These are phyloP conservation scores for Stemphylium vesicarium DNA, from an alignment of 2,329 filamentous ascomycete genomes.

Conservation along the genomic window DNA sequence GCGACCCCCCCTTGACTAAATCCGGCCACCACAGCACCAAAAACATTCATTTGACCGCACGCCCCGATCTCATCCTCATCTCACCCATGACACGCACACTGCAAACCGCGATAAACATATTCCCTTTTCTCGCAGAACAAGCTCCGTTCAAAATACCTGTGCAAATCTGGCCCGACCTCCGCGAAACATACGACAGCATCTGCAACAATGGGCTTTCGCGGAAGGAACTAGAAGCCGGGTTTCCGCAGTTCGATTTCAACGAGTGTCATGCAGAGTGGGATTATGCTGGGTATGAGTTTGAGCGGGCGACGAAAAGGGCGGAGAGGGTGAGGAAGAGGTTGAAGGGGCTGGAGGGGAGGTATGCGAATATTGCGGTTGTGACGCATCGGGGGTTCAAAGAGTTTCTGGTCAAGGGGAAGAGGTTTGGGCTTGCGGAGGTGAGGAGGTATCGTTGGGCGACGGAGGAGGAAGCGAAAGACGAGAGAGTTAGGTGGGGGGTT, in stretches of 20 bases:
- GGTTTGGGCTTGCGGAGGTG: constrained; percentile 23
- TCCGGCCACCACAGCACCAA: constrained; percentile 17
- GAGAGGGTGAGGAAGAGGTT: constrained; percentile 22
- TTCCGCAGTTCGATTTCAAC: constrained; percentile 27
- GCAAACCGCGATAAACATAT: constrained; percentile 30
- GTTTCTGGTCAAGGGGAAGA: constrained; percentile 21
- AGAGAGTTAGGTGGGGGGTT: constrained; percentile 12
- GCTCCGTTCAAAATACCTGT: constrained; percentile 3
- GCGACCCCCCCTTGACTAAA: constrained; percentile 29
- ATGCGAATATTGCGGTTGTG: constrained; percentile 23
- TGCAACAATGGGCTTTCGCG: constrained; percentile 27
- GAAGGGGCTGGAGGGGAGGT: constrained; percentile 9
- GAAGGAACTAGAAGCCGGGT: constrained; percentile 10
- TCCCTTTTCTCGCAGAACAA: constrained; percentile 13
- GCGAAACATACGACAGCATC: constrained; percentile 23
- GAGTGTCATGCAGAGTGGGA: constrained; percentile 24
- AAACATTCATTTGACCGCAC: constrained; percentile 6
- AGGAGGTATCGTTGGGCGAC: constrained; percentile 25
- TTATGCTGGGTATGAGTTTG: constrained; percentile 14
- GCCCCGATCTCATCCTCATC: constrained; percentile 29
- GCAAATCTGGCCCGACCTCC: constrained; percentile 32
- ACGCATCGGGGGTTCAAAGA: constrained; percentile 29
- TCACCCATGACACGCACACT: constrained; percentile 35
- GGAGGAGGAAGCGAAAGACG: constrained; percentile 12
- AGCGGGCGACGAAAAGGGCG: constrained; percentile 16